Conservation (phyloP, 805 yeast species). For the Torulaspora quercuum region DNA sequence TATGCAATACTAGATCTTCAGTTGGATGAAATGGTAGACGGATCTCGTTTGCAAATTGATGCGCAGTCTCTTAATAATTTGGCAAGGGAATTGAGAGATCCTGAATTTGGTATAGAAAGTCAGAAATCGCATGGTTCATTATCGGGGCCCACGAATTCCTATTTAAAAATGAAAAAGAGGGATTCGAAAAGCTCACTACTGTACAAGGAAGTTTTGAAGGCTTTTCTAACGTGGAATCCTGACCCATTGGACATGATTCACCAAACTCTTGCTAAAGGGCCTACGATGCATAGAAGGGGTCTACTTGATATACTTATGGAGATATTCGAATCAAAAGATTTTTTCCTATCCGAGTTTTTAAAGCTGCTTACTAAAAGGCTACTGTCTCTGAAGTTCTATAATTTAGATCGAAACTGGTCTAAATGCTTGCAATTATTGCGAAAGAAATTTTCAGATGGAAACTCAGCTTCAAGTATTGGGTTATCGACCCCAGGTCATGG, state of each 20-base stretch:
- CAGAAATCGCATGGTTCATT: background rate
- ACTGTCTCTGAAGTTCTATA: conserved; percentile 22
- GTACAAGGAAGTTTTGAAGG: conserved; percentile 22
- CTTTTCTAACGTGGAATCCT: conserved; percentile 31
- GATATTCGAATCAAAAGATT: conserved; percentile 27
- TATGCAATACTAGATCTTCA: conserved; percentile 57
- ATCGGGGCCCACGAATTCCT: background rate
- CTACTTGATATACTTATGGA: conserved; percentile 28
- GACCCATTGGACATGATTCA: conserved; percentile 21
- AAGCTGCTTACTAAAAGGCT: conserved; percentile 26
- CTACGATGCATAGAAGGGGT: conserved; percentile 15
- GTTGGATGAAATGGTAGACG: conserved; percentile 17
- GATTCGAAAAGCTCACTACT: conserved; percentile 4
- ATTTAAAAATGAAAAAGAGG: background rate
- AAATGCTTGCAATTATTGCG: conserved; percentile 23
- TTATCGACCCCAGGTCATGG: conserved; percentile 2
- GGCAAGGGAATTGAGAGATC: conserved; percentile 48
- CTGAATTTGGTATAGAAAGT: conserved; percentile 25
- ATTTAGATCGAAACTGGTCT: conserved; percentile 28
- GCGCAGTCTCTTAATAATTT: conserved; percentile 12
- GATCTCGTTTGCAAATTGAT: conserved; percentile 9
- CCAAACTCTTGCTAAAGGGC: conserved; percentile 10
- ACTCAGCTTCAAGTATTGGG: conserved; percentile 5
- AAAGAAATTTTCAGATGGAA: conserved; percentile 17
- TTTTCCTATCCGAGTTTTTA: conserved; percentile 26